phyloP scores from a whole-genome alignment of 2,329 filamentous ascomycete genomes.

The Aspergillus proliferans region DNA sequence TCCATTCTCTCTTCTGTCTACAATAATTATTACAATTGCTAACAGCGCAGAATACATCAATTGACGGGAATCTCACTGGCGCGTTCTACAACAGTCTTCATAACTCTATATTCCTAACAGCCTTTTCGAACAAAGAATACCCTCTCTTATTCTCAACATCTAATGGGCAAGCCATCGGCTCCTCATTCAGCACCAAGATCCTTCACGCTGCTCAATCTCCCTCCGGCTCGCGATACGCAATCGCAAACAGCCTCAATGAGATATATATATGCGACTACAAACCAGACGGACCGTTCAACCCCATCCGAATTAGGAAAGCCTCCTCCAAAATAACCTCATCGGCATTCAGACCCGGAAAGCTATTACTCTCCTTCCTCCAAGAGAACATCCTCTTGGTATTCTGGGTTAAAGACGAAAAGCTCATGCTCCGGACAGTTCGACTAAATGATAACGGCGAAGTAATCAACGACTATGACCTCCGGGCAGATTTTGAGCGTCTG shows the following conservation, averaged over 20 bases:
- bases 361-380: constrained; percentile 24
- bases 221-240: constrained; percentile 22
- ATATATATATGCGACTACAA: constrained; percentile 31
- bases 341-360: constrained; percentile 27
- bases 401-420: constrained; percentile 16
- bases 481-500: constrained; percentile 27
- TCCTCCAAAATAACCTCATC: constrained; percentile 24
- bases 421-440: constrained; percentile 24
- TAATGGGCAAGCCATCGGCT: constrained; percentile 17
- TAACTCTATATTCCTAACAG: constrained; percentile 23
- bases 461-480: constrained; percentile 26
- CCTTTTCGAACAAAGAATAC: constrained; percentile 15
- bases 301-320: constrained; percentile 25
- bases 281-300: constrained; percentile 19
- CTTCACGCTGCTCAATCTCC: constrained; percentile 31
- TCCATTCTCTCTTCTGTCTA: too few relatives aligned
- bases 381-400: constrained; percentile 14
- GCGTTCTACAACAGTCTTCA: constrained; percentile 29
- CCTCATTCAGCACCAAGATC: constrained; percentile 25
- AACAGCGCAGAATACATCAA: constrained; percentile 22
- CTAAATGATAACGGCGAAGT: constrained; percentile 16
- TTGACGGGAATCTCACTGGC: constrained; percentile 29
- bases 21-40: constrained; percentile 1
- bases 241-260: constrained; percentile 30
- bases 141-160: constrained; percentile 13